A percentile compares a stretch with the other conserved stretches of the same genome.
phyloP scores from a whole-genome alignment of 495 filamentous ascomycete species.

The Aspergillus sparsus region DNA sequence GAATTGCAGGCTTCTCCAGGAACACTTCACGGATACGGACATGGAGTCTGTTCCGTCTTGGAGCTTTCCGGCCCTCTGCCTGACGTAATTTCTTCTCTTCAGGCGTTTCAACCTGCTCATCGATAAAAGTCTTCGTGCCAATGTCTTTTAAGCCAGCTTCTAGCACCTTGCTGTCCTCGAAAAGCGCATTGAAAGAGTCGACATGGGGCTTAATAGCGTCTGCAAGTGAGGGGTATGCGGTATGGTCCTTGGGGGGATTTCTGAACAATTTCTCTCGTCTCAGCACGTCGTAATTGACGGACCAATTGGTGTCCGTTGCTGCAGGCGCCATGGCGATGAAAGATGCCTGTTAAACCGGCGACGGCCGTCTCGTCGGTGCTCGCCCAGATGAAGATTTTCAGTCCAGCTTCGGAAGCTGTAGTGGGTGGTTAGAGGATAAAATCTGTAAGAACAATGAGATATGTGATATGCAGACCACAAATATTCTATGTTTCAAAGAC shows the following conservation, averaged over 20 bases:
- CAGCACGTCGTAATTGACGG: constrained; percentile 76
- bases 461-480: neutral
- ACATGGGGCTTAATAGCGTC: constrained; percentile 85
- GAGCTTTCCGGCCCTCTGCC: constrained; percentile 48
- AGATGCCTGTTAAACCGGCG: neutral
- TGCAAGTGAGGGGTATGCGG: constrained; percentile 84
- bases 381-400: constrained; percentile 16
- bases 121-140: constrained; percentile 81
- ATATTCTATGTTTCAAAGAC: neutral
- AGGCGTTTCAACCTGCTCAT: constrained; percentile 60
- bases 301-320: constrained; percentile 73
- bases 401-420: constrained; percentile 2
- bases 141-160: constrained; percentile 82
- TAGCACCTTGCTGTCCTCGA: constrained; percentile 68
- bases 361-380: constrained; percentile 3
- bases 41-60: constrained; percentile 67
- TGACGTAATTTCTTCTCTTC: constrained; percentile 43
- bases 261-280: constrained; percentile 84
- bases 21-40: constrained; percentile 75
- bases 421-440: neutral
- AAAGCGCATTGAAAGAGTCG: constrained; percentile 93
- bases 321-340: constrained; percentile 43
- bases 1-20: constrained; percentile 73
- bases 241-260: constrained; percentile 80
- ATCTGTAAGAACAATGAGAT: neutral